These are phyloP conservation scores for Spizellomyces punctatus DNA, from an alignment of 192 early-diverging fungal genomes.

Conservation along the genomic window DNA sequence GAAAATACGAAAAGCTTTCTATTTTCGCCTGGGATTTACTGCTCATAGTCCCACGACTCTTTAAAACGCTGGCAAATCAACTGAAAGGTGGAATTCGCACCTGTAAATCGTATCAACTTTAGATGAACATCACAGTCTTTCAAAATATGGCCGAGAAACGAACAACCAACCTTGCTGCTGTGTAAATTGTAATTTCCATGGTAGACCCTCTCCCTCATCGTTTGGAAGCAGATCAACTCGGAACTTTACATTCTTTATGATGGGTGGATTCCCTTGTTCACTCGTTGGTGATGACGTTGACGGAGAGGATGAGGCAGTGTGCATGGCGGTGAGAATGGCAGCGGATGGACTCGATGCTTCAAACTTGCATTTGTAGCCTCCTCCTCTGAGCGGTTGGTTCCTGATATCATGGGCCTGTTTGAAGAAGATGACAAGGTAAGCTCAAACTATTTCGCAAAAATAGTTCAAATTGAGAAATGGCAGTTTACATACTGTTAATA, in stretches of 20 bases:
- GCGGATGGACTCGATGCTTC: slow-evolving; percentile 7
- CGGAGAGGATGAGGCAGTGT: slow-evolving; percentile 1
- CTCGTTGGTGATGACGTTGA: not conserved
- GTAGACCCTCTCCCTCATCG: not conserved
- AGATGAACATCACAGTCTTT: too few relatives aligned
- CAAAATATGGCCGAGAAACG: too few relatives aligned
- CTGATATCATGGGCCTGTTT: slow-evolving; percentile 17
- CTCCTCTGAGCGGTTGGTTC: slow-evolving; percentile 30
- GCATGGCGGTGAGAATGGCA: not conserved
- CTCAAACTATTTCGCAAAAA: not conserved
- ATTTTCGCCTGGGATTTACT: too few relatives aligned
- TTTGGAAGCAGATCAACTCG: slow-evolving; percentile 42
- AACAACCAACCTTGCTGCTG: slow-evolving; percentile 49
- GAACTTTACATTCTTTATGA: slow-evolving; percentile 43
- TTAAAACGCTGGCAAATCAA: slow-evolving; percentile 25
- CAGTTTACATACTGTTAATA: not conserved
- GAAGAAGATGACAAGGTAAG: not conserved
- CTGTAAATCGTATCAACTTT: too few relatives aligned
- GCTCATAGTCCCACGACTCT: slow-evolving; percentile 8
- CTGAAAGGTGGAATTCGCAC: slow-evolving; percentile 37
- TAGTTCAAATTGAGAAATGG: not conserved
- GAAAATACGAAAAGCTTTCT: too few relatives aligned
- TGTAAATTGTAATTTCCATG: slow-evolving; percentile 33
- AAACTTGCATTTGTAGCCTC: slow-evolving; percentile 40
- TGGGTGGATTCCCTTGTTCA: not conserved